Conservation (phyloP, 306 rosid species). For the Hylodesmum podocarpum region DNA sequence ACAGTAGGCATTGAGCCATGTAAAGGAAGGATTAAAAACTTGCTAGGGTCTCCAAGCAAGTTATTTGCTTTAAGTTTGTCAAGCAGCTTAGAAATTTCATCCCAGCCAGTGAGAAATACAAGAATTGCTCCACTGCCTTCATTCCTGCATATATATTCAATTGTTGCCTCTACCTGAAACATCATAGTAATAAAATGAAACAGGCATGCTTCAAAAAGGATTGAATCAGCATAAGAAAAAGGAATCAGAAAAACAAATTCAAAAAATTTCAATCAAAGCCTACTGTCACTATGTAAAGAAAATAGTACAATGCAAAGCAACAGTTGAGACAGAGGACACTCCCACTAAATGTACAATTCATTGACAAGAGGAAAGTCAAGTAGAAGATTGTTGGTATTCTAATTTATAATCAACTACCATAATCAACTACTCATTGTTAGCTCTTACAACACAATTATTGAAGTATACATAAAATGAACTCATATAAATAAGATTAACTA, state of each 20-base stretch:
- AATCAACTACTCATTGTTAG: background rate
- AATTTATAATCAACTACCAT: slow-evolving; percentile 18
- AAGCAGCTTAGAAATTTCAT: slow-evolving; percentile 83
- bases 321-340: background rate
- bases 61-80: slow-evolving; percentile 73
- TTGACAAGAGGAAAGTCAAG: slow-evolving; percentile 12
- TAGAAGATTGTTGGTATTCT: background rate
- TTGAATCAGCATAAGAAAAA: background rate
- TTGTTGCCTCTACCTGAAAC: slow-evolving; percentile 79
- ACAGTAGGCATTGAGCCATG: slow-evolving; percentile 97
- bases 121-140: slow-evolving; percentile 90
- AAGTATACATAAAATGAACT: background rate
- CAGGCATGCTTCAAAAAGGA: background rate
- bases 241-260: background rate
- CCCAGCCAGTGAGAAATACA: slow-evolving; percentile 97
- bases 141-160: slow-evolving; percentile 75
- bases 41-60: slow-evolving; percentile 75
- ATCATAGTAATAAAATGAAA: slow-evolving; percentile 22
- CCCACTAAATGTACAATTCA: background rate
- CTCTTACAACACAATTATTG: background rate
- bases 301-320: slow-evolving; percentile 10
- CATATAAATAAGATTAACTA: background rate
- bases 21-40: slow-evolving; percentile 74
- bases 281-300: slow-evolving; percentile 4
- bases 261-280: slow-evolving; percentile 17